Evolutionary conservation across 345 rosid species (phyloP).

Genomic region (Moricandia moricandioides): DNA sequence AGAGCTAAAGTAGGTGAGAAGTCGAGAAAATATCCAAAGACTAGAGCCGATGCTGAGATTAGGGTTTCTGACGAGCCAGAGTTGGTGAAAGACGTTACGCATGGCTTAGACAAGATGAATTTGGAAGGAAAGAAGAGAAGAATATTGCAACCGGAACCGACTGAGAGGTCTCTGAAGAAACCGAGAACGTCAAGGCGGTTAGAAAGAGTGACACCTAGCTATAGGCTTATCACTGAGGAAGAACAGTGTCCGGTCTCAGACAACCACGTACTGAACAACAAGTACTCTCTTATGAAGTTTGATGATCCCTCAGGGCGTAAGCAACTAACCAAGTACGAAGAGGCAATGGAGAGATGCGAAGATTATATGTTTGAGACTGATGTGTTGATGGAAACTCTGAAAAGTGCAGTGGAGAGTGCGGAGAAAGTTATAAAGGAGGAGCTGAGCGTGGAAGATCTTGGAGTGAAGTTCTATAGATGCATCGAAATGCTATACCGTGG

Average conservation of each 20-base stretch:
- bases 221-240: not conserved
- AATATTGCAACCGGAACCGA: not conserved
- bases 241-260: not conserved
- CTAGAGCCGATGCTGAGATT: not conserved
- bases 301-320: not conserved
- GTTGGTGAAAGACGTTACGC: not conserved
- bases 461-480: not conserved
- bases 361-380: slow-evolving; percentile 7
- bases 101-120: not conserved
- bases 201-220: not conserved
- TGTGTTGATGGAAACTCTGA: not conserved
- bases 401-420: not conserved
- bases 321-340: not conserved
- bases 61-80: not conserved
- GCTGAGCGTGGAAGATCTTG: not conserved
- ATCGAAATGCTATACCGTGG: not conserved
- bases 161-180: not conserved
- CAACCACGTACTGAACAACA: not conserved
- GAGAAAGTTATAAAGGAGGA: not conserved
- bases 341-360: slow-evolving; percentile 3
- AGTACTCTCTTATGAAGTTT: not conserved
- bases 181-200: not conserved
- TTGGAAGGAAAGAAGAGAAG: not conserved
- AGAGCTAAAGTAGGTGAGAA: not conserved
- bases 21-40: not conserved